Conservation (phyloP, 1,284 basidiomycete genomes). For the Mycosarcoma maydis region DNA sequence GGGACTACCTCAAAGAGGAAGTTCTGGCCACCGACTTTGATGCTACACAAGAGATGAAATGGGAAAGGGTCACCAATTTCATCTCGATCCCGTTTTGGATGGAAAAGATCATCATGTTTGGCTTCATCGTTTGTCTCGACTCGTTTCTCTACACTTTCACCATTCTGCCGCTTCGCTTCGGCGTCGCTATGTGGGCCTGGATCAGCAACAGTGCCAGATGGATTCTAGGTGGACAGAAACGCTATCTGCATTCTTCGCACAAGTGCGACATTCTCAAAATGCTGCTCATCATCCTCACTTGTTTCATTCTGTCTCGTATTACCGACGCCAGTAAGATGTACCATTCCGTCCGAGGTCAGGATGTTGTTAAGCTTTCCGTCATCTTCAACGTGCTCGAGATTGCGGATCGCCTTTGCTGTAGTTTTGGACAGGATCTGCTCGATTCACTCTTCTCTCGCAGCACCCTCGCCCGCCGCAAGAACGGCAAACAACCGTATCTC, state of each 20-base stretch:
- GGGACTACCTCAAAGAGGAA: conserved; percentile 86
- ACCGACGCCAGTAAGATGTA: conserved; percentile 99
- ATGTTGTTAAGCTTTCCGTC: conserved; percentile 88
- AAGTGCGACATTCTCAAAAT: conserved; percentile 89
- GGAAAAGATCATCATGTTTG: conserved; percentile 95
- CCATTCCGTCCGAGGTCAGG: conserved; percentile 95
- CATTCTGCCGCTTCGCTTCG: conserved; percentile 85
- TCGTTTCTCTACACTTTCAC: conserved; percentile 98
- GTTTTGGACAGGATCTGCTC: conserved; percentile 95
- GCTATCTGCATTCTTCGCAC: conserved; percentile 72
- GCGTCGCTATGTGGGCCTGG: conserved; percentile 60
- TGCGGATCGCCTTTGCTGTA: conserved; percentile 91
- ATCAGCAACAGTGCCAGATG: conserved; percentile 46
- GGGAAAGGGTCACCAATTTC: conserved; percentile 98
- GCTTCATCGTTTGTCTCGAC: conserved; percentile 92
- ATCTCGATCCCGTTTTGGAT: conserved; percentile 89
- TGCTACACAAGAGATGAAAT: conserved; percentile 89
- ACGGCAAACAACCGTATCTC: conserved; percentile 70
- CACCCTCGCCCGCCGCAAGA: conserved; percentile 75
- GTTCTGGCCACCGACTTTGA: conserved; percentile 89
- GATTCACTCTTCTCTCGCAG: conserved; percentile 95
- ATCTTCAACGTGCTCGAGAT: conserved; percentile 92
- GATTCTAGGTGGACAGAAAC: conserved; percentile 45
- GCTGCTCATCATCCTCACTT: conserved; percentile 79
- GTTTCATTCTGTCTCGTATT: conserved; percentile 79